These are phyloP conservation scores for Aureobasidium sp. DNA, from an alignment of 2,329 filamentous ascomycete species.

Conservation along the genomic window DNA sequence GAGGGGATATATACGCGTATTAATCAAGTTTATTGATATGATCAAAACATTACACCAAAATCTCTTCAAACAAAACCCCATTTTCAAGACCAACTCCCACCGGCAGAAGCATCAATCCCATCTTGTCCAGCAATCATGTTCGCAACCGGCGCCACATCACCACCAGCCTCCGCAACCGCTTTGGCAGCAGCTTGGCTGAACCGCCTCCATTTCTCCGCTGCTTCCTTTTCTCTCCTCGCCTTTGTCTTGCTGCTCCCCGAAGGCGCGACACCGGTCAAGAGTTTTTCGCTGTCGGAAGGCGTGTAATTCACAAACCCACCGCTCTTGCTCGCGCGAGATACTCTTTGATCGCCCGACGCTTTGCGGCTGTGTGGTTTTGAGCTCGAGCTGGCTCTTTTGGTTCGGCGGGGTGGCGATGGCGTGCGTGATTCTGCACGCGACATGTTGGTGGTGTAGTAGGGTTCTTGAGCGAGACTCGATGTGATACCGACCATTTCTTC, in stretches of 20 bases:
- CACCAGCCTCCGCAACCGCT: slow-evolving; percentile 64
- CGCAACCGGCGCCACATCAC: slow-evolving; percentile 42
- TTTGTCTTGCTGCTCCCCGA: slow-evolving; percentile 91
- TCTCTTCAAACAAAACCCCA: not conserved
- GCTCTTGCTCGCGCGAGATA: slow-evolving; percentile 21
- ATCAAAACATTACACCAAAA: too few species aligned
- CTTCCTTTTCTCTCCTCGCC: slow-evolving; percentile 82
- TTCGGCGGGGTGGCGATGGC: slow-evolving; percentile 23
- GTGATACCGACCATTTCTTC: not conserved
- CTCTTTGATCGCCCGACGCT: not conserved
- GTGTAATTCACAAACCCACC: slow-evolving; percentile 85
- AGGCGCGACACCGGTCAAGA: slow-evolving; percentile 86
- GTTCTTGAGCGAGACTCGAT: not conserved
- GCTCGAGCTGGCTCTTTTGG: slow-evolving; percentile 17
- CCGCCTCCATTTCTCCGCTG: slow-evolving; percentile 64
- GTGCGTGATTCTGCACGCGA: slow-evolving; percentile 19
- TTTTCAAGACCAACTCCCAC: not conserved
- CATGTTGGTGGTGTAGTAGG: slow-evolving; percentile 15
- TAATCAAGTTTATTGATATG: too few species aligned
- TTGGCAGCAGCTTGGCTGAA: slow-evolving; percentile 62
- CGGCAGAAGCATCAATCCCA: not conserved
- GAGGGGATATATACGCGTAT: too few species aligned
- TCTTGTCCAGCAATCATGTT: not conserved
- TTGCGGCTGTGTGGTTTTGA: slow-evolving; percentile 3
- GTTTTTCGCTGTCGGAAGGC: slow-evolving; percentile 65